These are phyloP conservation scores for Podospora bellae-mahoneyi DNA, from an alignment of 495 filamentous ascomycete genomes.

Conservation along the genomic window DNA sequence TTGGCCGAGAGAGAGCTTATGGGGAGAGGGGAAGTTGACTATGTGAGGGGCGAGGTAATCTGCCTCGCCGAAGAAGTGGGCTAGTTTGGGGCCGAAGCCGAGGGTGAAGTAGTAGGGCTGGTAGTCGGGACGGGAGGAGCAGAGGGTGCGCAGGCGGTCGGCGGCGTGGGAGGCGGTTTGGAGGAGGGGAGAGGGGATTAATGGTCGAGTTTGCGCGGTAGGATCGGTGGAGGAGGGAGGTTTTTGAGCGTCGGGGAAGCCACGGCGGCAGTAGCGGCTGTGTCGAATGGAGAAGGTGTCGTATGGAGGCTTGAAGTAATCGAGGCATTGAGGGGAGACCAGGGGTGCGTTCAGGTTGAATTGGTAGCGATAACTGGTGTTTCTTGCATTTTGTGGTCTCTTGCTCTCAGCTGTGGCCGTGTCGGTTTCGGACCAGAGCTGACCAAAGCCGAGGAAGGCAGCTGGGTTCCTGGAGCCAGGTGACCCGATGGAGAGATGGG, in stretches of 20 bases:
- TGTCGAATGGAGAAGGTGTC: slow-evolving; percentile 8
- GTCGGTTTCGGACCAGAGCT: not conserved
- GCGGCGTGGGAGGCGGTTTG: slow-evolving; percentile 1
- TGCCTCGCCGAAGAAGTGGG: slow-evolving; percentile 14
- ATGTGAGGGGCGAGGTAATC: slow-evolving; percentile 11
- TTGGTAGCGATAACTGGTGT: not conserved
- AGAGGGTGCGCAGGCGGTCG: slow-evolving; percentile 5
- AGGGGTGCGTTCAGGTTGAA: not conserved
- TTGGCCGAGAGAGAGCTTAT: slow-evolving; percentile 14
- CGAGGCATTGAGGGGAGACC: not conserved
- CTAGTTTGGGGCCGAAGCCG: slow-evolving; percentile 3
- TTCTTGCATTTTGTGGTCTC: not conserved
- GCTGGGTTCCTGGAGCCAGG: not conserved
- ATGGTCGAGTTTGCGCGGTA: not conserved
- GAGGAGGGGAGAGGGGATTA: not conserved
- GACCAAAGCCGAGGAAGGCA: not conserved
- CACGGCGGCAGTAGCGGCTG: slow-evolving; percentile 13
- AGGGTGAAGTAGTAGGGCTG: slow-evolving; percentile 14
- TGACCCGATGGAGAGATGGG: not conserved
- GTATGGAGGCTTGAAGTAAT: not conserved
- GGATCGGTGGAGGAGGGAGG: no score
- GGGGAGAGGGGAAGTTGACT: slow-evolving; percentile 14
- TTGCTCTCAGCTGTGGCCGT: no score
- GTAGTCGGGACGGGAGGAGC: slow-evolving; percentile 5
- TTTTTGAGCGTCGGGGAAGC: slow-evolving; percentile 2